Base-by-base conservation (phyloP, 2,329 filamentous ascomycete genomes). In the Capronia epimyces region DNA sequence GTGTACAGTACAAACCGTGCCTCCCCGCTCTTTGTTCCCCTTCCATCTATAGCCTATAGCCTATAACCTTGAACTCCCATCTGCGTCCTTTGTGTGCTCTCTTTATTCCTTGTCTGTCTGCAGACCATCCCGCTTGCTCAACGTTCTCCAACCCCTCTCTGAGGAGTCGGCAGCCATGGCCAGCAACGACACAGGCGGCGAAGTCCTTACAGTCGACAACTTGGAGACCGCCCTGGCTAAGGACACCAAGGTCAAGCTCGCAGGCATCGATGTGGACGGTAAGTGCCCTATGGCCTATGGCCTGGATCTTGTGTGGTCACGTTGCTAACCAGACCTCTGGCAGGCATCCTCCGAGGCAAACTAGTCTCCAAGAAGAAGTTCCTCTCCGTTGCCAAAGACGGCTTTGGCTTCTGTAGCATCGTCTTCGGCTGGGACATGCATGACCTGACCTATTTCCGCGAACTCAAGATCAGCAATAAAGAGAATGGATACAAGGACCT, bases 381-480 rank as follows among this genome's bases (percentile, higher is more conserved):
- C 69, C 74, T 95, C 31, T 88, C 86, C 24, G 80, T 95, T 46
- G 84, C 84, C n/a, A 70, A 80, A 36, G 78, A 82, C 39, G 90
- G 89, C 45, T 95, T 95, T 62, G 90, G 89, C 47, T 95, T 95
- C 75, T 95, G 90, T 75, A 93, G 87, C 16, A 89, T 95, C 60
- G 82, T 95, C 59, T 95, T 95, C 64, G 89, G 90, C 66, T 95
- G 90, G 90, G 89, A 96, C 70, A 95, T 95, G 88, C 89, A 96
- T 69, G 90, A 96, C 65, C 78, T 82, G 73, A 94, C 88, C 9
- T 96, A 95, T 69, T 84, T 87, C 67, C 82, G 79, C 62, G 89
- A 95, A 71, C 79, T 95, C 57, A 80, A 80, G 64, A 85, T 95
- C 67, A 93, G 87, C 71, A 95, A 95, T 71, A 86, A 87, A 60